Base-by-base conservation (phyloP, 1,139 yeast species). In the Hyphopichia buzzinii region DNA sequence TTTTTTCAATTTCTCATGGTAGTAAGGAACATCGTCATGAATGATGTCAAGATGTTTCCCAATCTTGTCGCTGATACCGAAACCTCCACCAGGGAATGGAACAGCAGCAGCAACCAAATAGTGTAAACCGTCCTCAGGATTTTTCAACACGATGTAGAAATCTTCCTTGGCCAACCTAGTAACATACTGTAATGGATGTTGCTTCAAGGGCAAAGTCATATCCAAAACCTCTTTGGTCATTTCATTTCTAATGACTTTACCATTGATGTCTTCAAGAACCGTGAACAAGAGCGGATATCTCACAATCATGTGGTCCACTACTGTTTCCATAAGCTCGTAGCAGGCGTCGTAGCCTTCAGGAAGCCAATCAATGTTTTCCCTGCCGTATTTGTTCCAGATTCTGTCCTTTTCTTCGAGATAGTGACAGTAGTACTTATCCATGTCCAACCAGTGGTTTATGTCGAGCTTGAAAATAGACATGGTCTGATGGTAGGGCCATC, bases 401-500 rank as follows among this genome's bases (percentile, higher is more conserved):
- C 84, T 61, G 48, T 72, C 61, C 57, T 81, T 80, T 50, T 83
- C 87, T 42, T 76, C 66, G 36, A 81, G 71, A 48, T 81, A 83
- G 42, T 79, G 81, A 55, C 79, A 65, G 52, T 81, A 83, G 58
- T 79, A 82, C 54, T 80, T 81, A 55, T 83, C 89, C 89, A 83
- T 83, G 50, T 82, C 89, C 39, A 83, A 62, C 90, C 89, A 83
- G 54, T 83, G 86, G 54, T 82, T 80, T 23, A 81, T 67, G 49
- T 82, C 86, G 25, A 83, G 67, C 52, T 79, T 79, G 63, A 72
- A 81, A 35, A 82, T 80, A 11, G 84, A 76, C 90, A 83, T 83
- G 2, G 89, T 83, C 57, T 83, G 90, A 54, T 82, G 88, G 52
- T 82, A 82, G 16, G 89, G 89, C 83, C 85, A 81, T 50, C 89